Evolutionary conservation across 805 yeast species (phyloP).

Genomic region (Kodamaea fukazawae): DNA sequence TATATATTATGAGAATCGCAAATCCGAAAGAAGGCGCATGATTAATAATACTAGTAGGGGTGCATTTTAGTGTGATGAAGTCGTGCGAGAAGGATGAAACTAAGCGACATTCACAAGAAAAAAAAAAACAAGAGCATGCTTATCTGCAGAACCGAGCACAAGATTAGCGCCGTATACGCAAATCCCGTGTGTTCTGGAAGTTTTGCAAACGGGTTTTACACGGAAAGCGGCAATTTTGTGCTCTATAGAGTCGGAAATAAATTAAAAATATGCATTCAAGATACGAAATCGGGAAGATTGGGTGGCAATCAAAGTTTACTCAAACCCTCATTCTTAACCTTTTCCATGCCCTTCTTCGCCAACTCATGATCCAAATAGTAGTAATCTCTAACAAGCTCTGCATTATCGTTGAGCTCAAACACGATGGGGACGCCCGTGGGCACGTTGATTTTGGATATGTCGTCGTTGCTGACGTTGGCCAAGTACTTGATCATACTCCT

Average conservation of each 20-base stretch:
- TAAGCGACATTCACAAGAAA: background rate
- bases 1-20: background rate
- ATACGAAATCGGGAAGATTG: too few species aligned
- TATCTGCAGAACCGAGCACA: background rate
- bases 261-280: too few species aligned
- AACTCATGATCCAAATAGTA: conserved; percentile 41
- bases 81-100: conserved; percentile 7
- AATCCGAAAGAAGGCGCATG: background rate
- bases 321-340: conserved; percentile 29
- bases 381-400: conserved; percentile 25
- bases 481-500: conserved; percentile 40
- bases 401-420: conserved; percentile 35
- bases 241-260: too few species aligned
- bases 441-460: conserved; percentile 38
- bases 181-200: too few species aligned
- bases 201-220: too few species aligned
- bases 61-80: background rate
- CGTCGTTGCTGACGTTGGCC: conserved; percentile 33
- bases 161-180: too few species aligned
- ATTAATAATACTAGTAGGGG: conserved; percentile 6
- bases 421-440: conserved; percentile 47
- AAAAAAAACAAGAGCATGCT: background rate
- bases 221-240: too few species aligned
- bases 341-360: conserved; percentile 38
- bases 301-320: background rate